Conservation (phyloP, 139 green algal genomes). For the Coccomyxa sp. region DNA sequence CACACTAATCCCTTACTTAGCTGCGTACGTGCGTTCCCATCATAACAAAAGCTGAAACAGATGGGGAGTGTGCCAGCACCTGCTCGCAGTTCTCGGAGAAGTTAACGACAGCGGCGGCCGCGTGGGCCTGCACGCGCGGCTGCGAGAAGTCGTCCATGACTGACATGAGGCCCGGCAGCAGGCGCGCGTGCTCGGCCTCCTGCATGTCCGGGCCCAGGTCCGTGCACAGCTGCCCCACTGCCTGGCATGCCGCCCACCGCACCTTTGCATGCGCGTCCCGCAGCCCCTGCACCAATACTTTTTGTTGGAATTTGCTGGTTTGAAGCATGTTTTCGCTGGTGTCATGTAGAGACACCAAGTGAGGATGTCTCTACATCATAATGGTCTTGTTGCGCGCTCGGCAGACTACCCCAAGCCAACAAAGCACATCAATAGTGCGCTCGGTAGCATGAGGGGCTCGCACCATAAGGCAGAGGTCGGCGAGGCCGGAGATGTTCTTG, state of each 20-base stretch:
- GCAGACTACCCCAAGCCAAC: too few relatives aligned
- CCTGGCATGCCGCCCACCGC: constrained; percentile 95
- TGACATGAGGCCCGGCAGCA: constrained; percentile 69
- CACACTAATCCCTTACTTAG: too few relatives aligned
- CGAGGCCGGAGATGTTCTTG: constrained; percentile 68
- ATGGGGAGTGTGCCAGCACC: not conserved
- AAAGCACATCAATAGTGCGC: too few relatives aligned
- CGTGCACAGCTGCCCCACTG: constrained; percentile 96
- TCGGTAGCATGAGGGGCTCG: not conserved
- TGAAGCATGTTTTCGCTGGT: not conserved
- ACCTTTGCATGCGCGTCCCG: constrained; percentile 75
- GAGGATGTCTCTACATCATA: too few relatives aligned
- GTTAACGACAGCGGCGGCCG: constrained; percentile 93
- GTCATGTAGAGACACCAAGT: not conserved
- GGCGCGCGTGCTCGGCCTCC: constrained; percentile 47
- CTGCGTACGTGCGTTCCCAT: not conserved
- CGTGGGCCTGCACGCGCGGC: constrained; percentile 92
- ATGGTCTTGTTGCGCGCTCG: too few relatives aligned
- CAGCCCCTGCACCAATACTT: constrained; percentile 38
- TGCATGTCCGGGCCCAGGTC: constrained; percentile 96
- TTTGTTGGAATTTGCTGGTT: not conserved
- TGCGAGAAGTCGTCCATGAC: constrained; percentile 86
- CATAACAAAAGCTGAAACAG: not conserved
- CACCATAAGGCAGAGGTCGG: constrained; percentile 71
- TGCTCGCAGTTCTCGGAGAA: constrained; percentile 86